Conservation (phyloP, 176 grass and related monocot species). For the Secale cereale region DNA sequence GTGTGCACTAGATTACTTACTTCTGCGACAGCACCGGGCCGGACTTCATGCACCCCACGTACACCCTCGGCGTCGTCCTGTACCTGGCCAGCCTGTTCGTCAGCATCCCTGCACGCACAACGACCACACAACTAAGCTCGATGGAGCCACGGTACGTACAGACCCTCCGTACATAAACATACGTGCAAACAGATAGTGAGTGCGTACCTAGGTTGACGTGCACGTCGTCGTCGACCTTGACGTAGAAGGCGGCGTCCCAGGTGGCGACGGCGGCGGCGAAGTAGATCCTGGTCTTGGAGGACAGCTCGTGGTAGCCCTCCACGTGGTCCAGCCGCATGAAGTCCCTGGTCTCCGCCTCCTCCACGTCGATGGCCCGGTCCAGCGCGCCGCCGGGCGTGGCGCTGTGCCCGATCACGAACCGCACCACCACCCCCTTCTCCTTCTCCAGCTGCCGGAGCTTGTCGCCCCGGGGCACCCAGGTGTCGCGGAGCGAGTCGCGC, state of each 20-base stretch:
- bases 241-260: constrained; percentile 77
- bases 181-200: too few relatives aligned
- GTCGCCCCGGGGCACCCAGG: constrained; percentile 60
- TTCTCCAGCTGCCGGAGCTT: constrained; percentile 53
- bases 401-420: constrained; percentile 88
- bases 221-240: constrained; percentile 86
- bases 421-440: constrained; percentile 62
- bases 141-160: not conserved
- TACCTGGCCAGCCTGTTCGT: constrained; percentile 38
- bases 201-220: constrained; percentile 63
- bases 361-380: constrained; percentile 62
- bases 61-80: constrained; percentile 50
- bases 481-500: constrained; percentile 60
- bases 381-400: constrained; percentile 37
- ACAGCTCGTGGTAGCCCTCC: constrained; percentile 86
- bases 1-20: constrained; percentile 2
- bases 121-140: not conserved
- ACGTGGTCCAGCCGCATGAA: constrained; percentile 77
- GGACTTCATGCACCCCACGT: constrained; percentile 89
- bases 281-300: constrained; percentile 64
- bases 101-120: constrained; percentile 45
- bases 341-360: constrained; percentile 50
- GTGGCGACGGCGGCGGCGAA: constrained; percentile 62
- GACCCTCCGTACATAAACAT: too few relatives aligned
- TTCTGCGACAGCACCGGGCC: constrained; percentile 74